These are phyloP conservation scores for Chlorella sp. DNA, from an alignment of 139 green algal species.

Conservation along the genomic window DNA sequence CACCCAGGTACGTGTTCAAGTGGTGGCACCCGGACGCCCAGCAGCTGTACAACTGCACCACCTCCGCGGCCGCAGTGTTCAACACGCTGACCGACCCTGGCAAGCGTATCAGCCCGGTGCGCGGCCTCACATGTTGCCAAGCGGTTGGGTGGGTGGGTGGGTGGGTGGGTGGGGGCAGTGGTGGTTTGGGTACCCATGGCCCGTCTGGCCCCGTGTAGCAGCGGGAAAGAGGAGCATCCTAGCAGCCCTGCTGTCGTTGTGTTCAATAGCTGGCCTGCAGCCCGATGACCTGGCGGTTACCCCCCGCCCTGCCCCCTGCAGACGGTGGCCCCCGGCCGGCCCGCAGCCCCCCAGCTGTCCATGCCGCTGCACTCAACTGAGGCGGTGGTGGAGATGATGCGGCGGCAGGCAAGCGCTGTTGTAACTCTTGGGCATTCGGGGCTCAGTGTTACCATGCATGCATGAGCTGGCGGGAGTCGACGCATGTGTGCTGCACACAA, in stretches of 20 bases:
- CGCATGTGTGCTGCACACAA: too few relatives aligned
- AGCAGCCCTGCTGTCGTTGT: too few relatives aligned
- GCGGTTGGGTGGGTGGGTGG: not conserved
- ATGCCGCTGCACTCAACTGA: slow-evolving; percentile 31
- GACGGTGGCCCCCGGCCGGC: slow-evolving; percentile 38
- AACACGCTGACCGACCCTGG: not conserved
- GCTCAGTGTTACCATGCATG: too few relatives aligned
- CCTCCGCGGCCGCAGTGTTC: not conserved
- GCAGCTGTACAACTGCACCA: not conserved
- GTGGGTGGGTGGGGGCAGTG: not conserved
- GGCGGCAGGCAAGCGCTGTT: not conserved
- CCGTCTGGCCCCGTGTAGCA: too few relatives aligned
- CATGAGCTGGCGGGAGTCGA: too few relatives aligned
- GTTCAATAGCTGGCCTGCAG: too few relatives aligned
- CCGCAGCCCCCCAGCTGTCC: slow-evolving; percentile 53
- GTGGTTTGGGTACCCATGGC: too few relatives aligned
- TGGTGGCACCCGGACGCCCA: not conserved
- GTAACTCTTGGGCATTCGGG: too few relatives aligned
- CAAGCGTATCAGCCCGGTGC: too few relatives aligned
- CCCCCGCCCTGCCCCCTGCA: not conserved
- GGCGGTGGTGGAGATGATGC: slow-evolving; percentile 46
- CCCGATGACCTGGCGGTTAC: too few relatives aligned
- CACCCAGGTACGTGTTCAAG: not conserved
- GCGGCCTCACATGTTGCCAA: too few relatives aligned
- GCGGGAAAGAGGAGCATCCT: too few relatives aligned